Conservation (phyloP, 768 basidiomycete species). For the Symmetrospora coprosmae region DNA sequence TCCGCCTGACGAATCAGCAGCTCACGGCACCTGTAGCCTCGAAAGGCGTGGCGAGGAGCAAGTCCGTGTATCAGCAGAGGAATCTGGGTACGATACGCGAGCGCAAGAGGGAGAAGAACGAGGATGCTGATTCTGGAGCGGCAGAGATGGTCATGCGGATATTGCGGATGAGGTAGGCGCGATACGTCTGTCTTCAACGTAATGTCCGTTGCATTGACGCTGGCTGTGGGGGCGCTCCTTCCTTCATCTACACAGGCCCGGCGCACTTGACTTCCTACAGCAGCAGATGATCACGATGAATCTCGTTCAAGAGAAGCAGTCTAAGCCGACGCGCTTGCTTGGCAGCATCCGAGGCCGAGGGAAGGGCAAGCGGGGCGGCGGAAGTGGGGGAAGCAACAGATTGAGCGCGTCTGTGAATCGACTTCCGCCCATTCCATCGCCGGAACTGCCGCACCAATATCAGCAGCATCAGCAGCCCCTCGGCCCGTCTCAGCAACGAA, state of each 20-base stretch:
- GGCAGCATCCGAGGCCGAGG: constrained; percentile 17
- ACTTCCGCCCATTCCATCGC: constrained; percentile 6
- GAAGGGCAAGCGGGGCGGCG: neutral
- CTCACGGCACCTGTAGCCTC: constrained; percentile 49
- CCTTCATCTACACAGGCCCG: constrained; percentile 43
- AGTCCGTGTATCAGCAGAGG: constrained; percentile 80
- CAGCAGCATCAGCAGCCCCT: too few species aligned
- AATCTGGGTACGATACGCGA: constrained; percentile 93
- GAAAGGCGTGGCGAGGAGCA: constrained; percentile 63
- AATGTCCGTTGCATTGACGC: too few species aligned
- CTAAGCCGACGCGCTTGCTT: constrained; percentile 14
- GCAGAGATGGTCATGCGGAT: constrained; percentile 91
- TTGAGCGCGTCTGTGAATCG: neutral
- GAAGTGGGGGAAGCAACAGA: neutral
- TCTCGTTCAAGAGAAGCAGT: constrained; percentile 70
- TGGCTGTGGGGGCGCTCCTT: too few species aligned
- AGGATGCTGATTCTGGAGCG: constrained; percentile 44
- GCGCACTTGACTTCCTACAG: constrained; percentile 70
- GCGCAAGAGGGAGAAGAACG: constrained; percentile 78
- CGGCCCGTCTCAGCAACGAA: too few species aligned
- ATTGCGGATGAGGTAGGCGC: constrained; percentile 64
- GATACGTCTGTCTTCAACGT: neutral
- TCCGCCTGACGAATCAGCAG: constrained; percentile 83
- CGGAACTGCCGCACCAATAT: neutral
- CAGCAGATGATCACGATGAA: constrained; percentile 72